A percentile compares a stretch with the other conserved stretches of the same genome.
phyloP scores from a whole-genome alignment of 169 alveolate genomes.

The Sarcocystis neurona region DNA sequence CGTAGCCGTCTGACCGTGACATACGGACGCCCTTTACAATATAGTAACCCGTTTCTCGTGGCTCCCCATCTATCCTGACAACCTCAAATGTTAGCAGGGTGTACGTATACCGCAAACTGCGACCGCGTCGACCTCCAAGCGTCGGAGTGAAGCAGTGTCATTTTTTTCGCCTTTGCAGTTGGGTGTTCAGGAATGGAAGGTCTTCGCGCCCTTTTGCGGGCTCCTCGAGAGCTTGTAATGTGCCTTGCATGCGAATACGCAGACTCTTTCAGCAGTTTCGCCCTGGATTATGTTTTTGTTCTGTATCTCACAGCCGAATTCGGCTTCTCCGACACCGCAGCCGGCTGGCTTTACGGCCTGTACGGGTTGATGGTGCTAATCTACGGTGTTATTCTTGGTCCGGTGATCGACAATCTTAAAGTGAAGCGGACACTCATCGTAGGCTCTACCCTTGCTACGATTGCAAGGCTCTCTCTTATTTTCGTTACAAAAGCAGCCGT shows the following conservation, averaged over 20 bases:
- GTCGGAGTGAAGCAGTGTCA: too few relatives aligned
- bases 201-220: neutral
- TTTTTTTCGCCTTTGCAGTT: too few relatives aligned
- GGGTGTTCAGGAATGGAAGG: too few relatives aligned
- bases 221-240: conserved; percentile 50
- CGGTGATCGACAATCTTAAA: conserved; percentile 41
- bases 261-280: conserved; percentile 64
- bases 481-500: conserved; percentile 44
- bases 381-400: conserved; percentile 44
- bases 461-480: conserved; percentile 34
- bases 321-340: conserved; percentile 50
- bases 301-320: conserved; percentile 40
- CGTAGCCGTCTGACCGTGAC: too few relatives aligned
- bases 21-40: too few relatives aligned
- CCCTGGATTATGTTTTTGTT: conserved; percentile 58
- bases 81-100: too few relatives aligned
- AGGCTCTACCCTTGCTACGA: conserved; percentile 15
- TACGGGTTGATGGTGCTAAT: conserved; percentile 36
- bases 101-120: too few relatives aligned
- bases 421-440: conserved; percentile 36
- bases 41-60: too few relatives aligned
- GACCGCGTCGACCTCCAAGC: too few relatives aligned
- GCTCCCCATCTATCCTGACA: too few relatives aligned
- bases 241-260: conserved; percentile 59
- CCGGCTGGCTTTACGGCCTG: conserved; percentile 57